Evolutionary conservation across 176 grass and related monocot species (phyloP), one percentile per base, ranked within the genome.

Genomic region (Puya raimondii): DNA sequence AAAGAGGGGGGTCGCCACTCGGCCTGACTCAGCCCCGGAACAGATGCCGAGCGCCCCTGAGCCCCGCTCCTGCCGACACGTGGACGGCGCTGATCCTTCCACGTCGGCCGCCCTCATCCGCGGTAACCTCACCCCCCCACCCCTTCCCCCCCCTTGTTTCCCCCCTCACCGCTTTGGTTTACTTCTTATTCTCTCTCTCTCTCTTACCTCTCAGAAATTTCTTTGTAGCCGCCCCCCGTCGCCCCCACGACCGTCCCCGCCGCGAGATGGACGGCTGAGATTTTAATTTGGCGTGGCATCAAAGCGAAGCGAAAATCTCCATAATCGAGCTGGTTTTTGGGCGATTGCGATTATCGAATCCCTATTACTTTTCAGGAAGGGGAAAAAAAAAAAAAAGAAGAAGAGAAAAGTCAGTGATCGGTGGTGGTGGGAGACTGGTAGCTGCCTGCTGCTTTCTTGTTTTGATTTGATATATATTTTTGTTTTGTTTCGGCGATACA

Each of bases 361-460:
- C 1, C 3, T 29, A 29, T 29, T 29, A 29, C 27, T 29, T 29
- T 29, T 29, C 3, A n/a, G 74, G 47, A 11, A 50, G 26, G 64
- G 53, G 29, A 61, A 75, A 21, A 64, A 48, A 61, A 47, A 16
- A 23, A 49, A 22, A 49, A 33, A 3, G 49, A 66, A 50, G 9
- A 48, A 26, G 14, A 33, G 21, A 2, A 2, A 70, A 42, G 33
- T 26, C 58, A 64, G 65, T 66, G 47, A 83, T 80, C 77, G 74
- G 85, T 76, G 67, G 75, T 68, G 78, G 75, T 63, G 47, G 13
- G 79, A 67, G 82, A 82, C 81, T 74, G 79, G 68, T 88, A 80
- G 82, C 85, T 66, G 10, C 22, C 1, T 11, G 17, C 67, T 48
- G 25, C 22, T 11, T 51, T 51, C 33, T 10, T 51, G 12, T 64